phyloP scores from a whole-genome alignment of 257 asterid species.

The Solanum etuberosum region DNA sequence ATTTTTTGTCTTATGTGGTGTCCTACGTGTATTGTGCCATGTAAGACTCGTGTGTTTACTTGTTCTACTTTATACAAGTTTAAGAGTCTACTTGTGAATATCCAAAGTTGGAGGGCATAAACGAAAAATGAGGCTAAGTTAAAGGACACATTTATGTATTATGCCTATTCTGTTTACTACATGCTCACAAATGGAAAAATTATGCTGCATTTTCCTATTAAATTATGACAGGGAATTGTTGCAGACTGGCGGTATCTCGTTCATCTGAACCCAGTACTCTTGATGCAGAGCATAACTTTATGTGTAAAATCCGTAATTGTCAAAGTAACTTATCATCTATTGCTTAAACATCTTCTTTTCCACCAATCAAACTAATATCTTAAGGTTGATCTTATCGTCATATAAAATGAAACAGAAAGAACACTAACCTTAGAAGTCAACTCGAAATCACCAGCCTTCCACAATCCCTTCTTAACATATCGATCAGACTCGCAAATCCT shows the following conservation, averaged over 20 bases:
- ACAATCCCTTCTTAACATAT: conserved; percentile 47
- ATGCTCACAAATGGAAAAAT: too few relatives aligned
- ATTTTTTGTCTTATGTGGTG: too few relatives aligned
- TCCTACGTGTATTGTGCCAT: too few relatives aligned
- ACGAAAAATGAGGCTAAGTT: too few relatives aligned
- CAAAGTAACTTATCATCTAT: not conserved
- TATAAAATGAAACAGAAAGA: not conserved
- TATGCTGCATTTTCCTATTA: not conserved
- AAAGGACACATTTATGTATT: too few relatives aligned
- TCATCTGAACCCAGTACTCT: not conserved
- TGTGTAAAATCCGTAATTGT: not conserved
- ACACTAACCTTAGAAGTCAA: conserved; percentile 45
- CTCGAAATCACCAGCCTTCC: conserved; percentile 49
- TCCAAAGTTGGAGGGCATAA: too few relatives aligned
- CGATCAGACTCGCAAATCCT: conserved; percentile 50
- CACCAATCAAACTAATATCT: not conserved
- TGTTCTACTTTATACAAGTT: too few relatives aligned
- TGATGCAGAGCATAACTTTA: not conserved
- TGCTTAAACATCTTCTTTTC: not conserved
- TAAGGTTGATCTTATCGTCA: not conserved
- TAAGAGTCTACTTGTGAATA: too few relatives aligned
- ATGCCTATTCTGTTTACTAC: too few relatives aligned
- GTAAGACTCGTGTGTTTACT: too few relatives aligned
- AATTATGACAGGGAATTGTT: too few relatives aligned
- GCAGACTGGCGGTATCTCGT: not conserved